A percentile compares a stretch with the other conserved stretches of the same genome.
Evolutionary conservation across 192 early-diverging fungal species (phyloP).

Genomic region (Endogone sp.): DNA sequence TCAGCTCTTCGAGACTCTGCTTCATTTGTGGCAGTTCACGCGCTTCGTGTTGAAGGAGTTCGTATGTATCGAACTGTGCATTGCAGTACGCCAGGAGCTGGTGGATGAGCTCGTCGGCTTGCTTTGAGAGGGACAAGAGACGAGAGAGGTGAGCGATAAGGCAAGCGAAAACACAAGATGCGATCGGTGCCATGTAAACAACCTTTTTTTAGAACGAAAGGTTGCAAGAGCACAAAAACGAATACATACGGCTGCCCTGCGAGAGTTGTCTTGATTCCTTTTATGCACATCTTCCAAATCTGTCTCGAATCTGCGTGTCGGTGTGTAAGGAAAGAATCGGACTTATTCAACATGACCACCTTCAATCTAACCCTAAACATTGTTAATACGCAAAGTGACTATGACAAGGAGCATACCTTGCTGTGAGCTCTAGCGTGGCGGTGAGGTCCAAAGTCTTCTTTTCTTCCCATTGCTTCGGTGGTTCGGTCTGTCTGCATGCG

Average conservation of each 20-base stretch:
- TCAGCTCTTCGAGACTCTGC: neutral
- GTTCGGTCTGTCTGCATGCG: neutral
- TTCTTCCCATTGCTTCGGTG: neutral
- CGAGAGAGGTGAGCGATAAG: neutral
- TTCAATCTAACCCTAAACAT: neutral
- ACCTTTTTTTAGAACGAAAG: too few relatives aligned
- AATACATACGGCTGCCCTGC: constrained; percentile 6
- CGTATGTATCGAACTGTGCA: constrained; percentile 2
- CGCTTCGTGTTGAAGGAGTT: neutral
- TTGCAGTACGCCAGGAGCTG: constrained; percentile 6
- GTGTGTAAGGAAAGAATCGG: neutral
- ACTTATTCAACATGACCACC: neutral
- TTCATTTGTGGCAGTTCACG: constrained; percentile 2
- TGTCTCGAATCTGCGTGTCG: neutral
- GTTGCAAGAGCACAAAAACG: too few relatives aligned
- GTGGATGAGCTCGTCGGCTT: neutral
- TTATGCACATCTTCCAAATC: constrained; percentile 3
- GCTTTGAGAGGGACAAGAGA: neutral
- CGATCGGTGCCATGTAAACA: too few relatives aligned
- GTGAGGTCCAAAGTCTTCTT: neutral
- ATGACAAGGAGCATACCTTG: too few relatives aligned
- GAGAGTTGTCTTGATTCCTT: constrained; percentile 3
- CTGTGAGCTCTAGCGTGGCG: neutral
- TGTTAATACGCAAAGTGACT: neutral
- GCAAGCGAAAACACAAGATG: neutral